Evolutionary conservation across 208 protist genomes (phyloP).

Genomic region (Phytomonas francai): DNA sequence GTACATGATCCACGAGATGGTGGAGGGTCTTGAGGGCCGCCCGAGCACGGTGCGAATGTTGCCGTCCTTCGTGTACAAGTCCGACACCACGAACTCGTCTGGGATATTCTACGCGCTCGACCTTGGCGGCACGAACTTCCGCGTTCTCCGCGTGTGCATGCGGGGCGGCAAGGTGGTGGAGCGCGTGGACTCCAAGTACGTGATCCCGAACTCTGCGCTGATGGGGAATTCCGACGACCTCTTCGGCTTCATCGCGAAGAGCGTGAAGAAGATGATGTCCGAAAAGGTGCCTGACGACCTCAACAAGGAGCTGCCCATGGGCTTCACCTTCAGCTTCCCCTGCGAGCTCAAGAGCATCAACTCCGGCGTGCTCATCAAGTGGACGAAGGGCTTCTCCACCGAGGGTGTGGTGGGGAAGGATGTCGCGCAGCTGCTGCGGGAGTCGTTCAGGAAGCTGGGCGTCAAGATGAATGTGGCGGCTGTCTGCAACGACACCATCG

Average conservation of each 20-base stretch:
- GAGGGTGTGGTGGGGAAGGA: slow-evolving; percentile 81
- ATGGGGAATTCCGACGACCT: slow-evolving; percentile 47
- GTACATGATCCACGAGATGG: slow-evolving; percentile 82
- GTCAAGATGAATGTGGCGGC: slow-evolving; percentile 81
- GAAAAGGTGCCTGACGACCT: slow-evolving; percentile 57
- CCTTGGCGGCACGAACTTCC: slow-evolving; percentile 89
- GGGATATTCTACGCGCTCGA: slow-evolving; percentile 87
- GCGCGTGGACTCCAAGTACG: slow-evolving; percentile 35
- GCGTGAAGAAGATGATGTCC: slow-evolving; percentile 56
- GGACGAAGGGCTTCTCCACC: slow-evolving; percentile 90
- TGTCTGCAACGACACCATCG: slow-evolving; percentile 90
- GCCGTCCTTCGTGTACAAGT: slow-evolving; percentile 76
- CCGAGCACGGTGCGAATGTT: slow-evolving; percentile 78
- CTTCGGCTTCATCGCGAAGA: slow-evolving; percentile 84
- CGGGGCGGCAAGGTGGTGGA: slow-evolving; percentile 37
- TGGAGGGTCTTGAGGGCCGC: slow-evolving; percentile 68
- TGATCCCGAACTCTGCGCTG: slow-evolving; percentile 48
- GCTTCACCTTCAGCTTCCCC: slow-evolving; percentile 93
- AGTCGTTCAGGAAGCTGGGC: slow-evolving; percentile 38
- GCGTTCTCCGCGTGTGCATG: slow-evolving; percentile 65
- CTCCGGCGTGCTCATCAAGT: slow-evolving; percentile 76
- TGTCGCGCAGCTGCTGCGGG: slow-evolving; percentile 81
- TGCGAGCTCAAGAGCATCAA: slow-evolving; percentile 71
- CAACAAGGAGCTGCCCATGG: slow-evolving; percentile 50
- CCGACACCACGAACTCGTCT: slow-evolving; percentile 32